Conservation (phyloP, 805 yeast genomes). For the Kuraishia ogatae region DNA sequence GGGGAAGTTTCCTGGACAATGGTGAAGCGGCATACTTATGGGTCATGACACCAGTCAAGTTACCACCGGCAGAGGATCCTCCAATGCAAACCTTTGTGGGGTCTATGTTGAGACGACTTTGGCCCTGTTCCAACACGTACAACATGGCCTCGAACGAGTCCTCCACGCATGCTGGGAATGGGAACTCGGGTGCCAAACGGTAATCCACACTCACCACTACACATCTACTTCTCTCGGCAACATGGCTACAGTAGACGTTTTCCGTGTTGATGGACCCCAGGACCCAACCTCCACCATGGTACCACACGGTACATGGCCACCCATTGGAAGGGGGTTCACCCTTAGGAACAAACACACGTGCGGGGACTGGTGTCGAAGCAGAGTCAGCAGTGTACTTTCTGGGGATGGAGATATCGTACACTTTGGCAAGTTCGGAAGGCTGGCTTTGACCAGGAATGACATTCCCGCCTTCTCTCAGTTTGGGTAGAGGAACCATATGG, state of each 20-base stretch:
- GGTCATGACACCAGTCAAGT: slow-evolving; percentile 24
- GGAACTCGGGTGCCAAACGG: slow-evolving; percentile 39
- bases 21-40: slow-evolving; percentile 23
- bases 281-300: slow-evolving; percentile 40
- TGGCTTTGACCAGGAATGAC: slow-evolving; percentile 27
- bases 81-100: slow-evolving; percentile 27
- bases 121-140: slow-evolving; percentile 19
- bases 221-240: slow-evolving; percentile 26
- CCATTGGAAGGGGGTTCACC: slow-evolving; percentile 26
- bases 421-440: slow-evolving; percentile 17
- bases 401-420: slow-evolving; percentile 23
- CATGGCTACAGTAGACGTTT: slow-evolving; percentile 32
- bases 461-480: slow-evolving; percentile 4
- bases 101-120: slow-evolving; percentile 17
- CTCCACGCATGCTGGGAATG: slow-evolving; percentile 38
- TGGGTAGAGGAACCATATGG: slow-evolving; percentile 8
- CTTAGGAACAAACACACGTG: slow-evolving; percentile 31
- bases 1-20: slow-evolving; percentile 18
- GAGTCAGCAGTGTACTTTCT: slow-evolving; percentile 17
- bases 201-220: slow-evolving; percentile 40
- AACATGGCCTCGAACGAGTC: slow-evolving; percentile 31
- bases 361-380: slow-evolving; percentile 13
- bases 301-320: slow-evolving; percentile 30
- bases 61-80: slow-evolving; percentile 41
- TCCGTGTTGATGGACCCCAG: slow-evolving; percentile 31